Percentiles rank a stretch among this genome's conserved stretches.
These are phyloP conservation scores for Euphrasia arctica DNA, from an alignment of 305 asterid species.

Conservation along the genomic window DNA sequence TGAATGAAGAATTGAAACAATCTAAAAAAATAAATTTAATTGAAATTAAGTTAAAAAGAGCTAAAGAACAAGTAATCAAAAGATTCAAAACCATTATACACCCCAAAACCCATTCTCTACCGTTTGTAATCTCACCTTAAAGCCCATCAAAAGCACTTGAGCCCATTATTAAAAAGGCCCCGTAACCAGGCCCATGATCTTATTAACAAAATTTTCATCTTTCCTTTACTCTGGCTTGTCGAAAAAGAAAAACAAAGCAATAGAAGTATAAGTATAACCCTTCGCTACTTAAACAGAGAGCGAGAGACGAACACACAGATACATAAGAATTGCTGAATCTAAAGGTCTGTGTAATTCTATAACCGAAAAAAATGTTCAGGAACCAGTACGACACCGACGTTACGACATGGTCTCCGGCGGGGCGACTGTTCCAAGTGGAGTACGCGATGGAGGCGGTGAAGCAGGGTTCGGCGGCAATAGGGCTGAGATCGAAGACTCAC, in stretches of 20 bases:
- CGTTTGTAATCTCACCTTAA: too few relatives aligned
- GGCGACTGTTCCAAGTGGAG: constrained; percentile 90
- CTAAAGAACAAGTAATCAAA: too few relatives aligned
- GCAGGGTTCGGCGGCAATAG: constrained; percentile 98
- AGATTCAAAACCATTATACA: too few relatives aligned
- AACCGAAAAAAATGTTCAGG: constrained; percentile 62
- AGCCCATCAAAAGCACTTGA: neutral
- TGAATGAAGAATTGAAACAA: too few relatives aligned
- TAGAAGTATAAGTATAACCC: neutral
- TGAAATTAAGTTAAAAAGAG: too few relatives aligned
- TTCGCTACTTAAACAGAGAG: constrained; percentile 23
- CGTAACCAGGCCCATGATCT: neutral
- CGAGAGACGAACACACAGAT: constrained; percentile 9
- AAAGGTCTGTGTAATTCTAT: neutral
- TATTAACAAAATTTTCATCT: neutral
- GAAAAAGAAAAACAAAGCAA: constrained; percentile 39
- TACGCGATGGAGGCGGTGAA: constrained; percentile 99
- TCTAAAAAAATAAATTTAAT: too few relatives aligned
- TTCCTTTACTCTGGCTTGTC: constrained; percentile 44
- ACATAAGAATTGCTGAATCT: constrained; percentile 24
- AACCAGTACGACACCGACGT: constrained; percentile 98
- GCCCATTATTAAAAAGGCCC: neutral
- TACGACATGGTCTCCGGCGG: constrained; percentile 99
- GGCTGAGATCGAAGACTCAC: constrained; percentile 91
- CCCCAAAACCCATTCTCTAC: too few relatives aligned